These are phyloP conservation scores for Coemansia sp. DNA, from an alignment of 192 early-diverging fungal genomes.

Conservation along the genomic window DNA sequence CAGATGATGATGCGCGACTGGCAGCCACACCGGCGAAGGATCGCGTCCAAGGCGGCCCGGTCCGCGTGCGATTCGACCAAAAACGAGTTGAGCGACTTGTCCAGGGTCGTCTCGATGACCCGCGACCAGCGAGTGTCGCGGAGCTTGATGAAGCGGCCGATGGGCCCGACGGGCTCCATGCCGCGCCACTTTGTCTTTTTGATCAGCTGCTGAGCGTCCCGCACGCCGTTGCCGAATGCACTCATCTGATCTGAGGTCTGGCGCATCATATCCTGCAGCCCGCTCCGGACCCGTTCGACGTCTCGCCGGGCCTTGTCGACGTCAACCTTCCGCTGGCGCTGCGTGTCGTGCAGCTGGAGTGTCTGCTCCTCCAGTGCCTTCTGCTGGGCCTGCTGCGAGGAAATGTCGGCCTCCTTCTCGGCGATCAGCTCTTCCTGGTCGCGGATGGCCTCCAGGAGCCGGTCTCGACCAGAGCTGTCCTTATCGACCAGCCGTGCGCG, in stretches of 20 bases:
- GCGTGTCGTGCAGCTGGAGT: conserved; percentile 13
- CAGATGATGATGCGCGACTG: conserved; percentile 57
- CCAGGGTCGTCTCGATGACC: conserved; percentile 60
- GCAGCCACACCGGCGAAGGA: conserved; percentile 50
- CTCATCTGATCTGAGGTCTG: conserved; percentile 62
- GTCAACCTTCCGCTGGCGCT: conserved; percentile 6
- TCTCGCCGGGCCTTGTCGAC: conserved; percentile 11
- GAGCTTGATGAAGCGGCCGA: conserved; percentile 62
- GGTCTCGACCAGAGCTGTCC: conserved; percentile 26
- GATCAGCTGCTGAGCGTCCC: conserved; percentile 56
- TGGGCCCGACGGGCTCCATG: conserved; percentile 59
- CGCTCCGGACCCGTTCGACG: conserved; percentile 16
- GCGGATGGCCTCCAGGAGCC: conserved; percentile 4
- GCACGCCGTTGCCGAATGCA: conserved; percentile 66
- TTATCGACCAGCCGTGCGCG: conserved; percentile 27
- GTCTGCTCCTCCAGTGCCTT: conserved; percentile 16
- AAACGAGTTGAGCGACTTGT: conserved; percentile 59
- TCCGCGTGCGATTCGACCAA: conserved; percentile 65
- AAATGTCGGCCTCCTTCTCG: conserved; percentile 24
- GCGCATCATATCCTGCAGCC: conserved; percentile 49
- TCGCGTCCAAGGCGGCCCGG: conserved; percentile 45
- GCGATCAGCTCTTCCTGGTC: conserved; percentile 21
- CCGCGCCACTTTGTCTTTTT: conserved; percentile 39
- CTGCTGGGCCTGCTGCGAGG: conserved; percentile 27
- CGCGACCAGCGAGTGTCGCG: conserved; percentile 52